These are phyloP conservation scores for Xerocomellus intermedius DNA, from an alignment of 768 basidiomycete species.

Conservation along the genomic window DNA sequence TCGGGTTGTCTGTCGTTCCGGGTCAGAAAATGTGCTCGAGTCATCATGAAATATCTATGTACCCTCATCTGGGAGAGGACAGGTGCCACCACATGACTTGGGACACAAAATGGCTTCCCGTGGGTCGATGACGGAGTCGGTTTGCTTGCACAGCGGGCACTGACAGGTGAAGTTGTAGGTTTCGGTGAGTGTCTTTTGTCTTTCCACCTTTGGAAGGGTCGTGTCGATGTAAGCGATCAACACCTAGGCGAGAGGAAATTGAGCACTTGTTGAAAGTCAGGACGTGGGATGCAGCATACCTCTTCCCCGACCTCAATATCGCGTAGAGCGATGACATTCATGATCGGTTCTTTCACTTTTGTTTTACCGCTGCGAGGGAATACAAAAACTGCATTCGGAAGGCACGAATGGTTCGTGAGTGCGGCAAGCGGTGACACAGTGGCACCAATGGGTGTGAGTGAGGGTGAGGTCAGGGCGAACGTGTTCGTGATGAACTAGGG, in stretches of 20 bases:
- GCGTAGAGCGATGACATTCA: conserved; percentile 73
- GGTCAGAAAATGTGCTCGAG: background rate
- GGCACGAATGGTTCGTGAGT: conserved; percentile 85
- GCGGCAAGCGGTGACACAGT: conserved; percentile 80
- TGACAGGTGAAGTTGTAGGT: conserved; percentile 78
- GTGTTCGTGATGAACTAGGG: conserved; percentile 87
- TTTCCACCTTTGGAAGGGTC: conserved; percentile 55
- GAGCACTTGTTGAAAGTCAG: background rate
- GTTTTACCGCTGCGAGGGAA: conserved; percentile 61
- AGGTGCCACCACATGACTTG: conserved; percentile 62
- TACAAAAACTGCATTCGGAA: conserved; percentile 87
- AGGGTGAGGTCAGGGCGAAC: conserved; percentile 77
- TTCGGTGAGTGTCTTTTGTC: conserved; percentile 59
- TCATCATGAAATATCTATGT: conserved; percentile 1
- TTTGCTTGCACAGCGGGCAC: conserved; percentile 55
- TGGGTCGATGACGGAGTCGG: conserved; percentile 46
- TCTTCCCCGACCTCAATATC: conserved; percentile 67
- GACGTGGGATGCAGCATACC: conserved; percentile 38
- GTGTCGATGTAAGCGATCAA: conserved; percentile 84
- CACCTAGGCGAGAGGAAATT: conserved; percentile 45
- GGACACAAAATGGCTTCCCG: conserved; percentile 71
- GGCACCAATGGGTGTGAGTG: conserved; percentile 78
- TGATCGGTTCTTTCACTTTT: conserved; percentile 49
- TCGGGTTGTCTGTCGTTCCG: conserved; percentile 41
- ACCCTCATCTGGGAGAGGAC: conserved; percentile 64